Conservation (phyloP, 371 early-diverging fungal species). For the Mucor mucedo region DNA sequence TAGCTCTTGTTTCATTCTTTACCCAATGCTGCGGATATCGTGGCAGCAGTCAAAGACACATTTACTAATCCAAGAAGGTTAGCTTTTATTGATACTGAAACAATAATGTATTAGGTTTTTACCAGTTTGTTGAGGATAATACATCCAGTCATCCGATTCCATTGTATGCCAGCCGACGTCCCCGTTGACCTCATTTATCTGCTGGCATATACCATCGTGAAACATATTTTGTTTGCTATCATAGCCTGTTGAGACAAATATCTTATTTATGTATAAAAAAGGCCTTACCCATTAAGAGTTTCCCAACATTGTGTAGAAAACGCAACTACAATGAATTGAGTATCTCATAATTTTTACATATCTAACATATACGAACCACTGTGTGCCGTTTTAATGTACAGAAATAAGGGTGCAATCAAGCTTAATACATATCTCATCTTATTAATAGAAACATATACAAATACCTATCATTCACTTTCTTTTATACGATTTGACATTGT, state of each 20-base stretch:
- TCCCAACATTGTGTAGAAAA: slow-evolving; percentile 40
- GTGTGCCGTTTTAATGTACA: background rate
- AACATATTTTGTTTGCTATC: slow-evolving; percentile 48
- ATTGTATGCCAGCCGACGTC: slow-evolving; percentile 41
- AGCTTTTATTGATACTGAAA: background rate
- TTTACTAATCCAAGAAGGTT: slow-evolving; percentile 26
- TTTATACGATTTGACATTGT: background rate
- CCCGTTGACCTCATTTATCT: slow-evolving; percentile 26
- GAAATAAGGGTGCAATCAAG: background rate
- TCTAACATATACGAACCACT: background rate
- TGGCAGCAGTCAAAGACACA: slow-evolving; percentile 32
- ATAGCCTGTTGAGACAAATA: background rate
- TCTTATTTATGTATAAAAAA: background rate
- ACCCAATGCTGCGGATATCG: slow-evolving; percentile 41
- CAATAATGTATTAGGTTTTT: background rate
- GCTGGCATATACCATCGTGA: slow-evolving; percentile 36
- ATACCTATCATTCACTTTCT: background rate
- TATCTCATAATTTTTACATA: background rate
- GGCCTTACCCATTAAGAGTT: slow-evolving; percentile 23
- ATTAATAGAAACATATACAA: background rate
- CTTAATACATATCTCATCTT: background rate
- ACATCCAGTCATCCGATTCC: slow-evolving; percentile 47
- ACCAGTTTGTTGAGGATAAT: slow-evolving; percentile 52
- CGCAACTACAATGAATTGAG: slow-evolving; percentile 12
- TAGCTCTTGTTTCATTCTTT: background rate